These are phyloP conservation scores for Myriangium duriaei DNA, from an alignment of 2,329 filamentous ascomycete genomes.

Conservation along the genomic window DNA sequence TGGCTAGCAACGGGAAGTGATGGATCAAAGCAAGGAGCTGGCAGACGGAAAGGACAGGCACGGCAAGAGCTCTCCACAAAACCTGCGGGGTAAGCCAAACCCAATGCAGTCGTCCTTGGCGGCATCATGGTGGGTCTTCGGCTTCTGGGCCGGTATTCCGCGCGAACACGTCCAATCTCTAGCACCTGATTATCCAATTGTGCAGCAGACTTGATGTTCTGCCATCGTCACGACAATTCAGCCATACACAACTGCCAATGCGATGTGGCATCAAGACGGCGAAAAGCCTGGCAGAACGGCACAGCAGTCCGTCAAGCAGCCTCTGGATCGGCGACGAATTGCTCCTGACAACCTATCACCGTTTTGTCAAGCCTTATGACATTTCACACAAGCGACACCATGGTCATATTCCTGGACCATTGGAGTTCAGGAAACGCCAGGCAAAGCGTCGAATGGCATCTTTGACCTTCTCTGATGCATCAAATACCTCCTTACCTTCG, in stretches of 20 bases:
- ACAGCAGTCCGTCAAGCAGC: not conserved
- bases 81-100: constrained; percentile 8
- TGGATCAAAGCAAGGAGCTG: constrained; percentile 5
- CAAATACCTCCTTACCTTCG: not conserved
- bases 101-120: constrained; percentile 2
- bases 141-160: no score
- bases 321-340: constrained; percentile 7
- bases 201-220: no score
- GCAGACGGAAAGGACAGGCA: not conserved
- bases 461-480: not conserved
- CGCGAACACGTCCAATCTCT: no score
- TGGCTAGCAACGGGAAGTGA: constrained; percentile 5
- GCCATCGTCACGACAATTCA: not conserved
- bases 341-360: not conserved
- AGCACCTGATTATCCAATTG: no score
- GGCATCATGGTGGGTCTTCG: no score
- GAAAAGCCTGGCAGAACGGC: not conserved
- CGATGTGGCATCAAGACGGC: constrained; percentile 2
- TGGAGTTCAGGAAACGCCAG: constrained; percentile 6
- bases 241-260: not conserved
- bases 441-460: constrained; percentile 5
- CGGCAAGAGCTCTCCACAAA: constrained; percentile 5
- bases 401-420: constrained; percentile 4
- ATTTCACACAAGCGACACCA: constrained; percentile 1
- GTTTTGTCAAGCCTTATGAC: not conserved